Conservation (phyloP, 139 green algal genomes). For the Pseudopediastrum boryanum region DNA sequence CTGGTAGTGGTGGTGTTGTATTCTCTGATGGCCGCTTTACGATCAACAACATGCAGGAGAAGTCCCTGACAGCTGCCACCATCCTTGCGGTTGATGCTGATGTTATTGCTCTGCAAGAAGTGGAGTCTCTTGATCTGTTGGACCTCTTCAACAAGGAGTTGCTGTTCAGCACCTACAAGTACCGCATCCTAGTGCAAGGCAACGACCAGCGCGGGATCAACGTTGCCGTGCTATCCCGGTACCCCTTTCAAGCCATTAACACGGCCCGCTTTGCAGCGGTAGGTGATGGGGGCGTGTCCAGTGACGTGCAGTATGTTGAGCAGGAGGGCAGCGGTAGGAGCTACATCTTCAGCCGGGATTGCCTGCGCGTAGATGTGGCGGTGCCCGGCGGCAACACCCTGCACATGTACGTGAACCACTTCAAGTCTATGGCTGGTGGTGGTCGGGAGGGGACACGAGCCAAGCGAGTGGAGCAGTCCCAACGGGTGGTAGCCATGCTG, state of each 20-base stretch:
- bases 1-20: background rate
- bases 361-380: constrained; percentile 4
- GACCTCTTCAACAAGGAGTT: constrained; percentile 4
- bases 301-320: background rate
- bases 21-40: background rate
- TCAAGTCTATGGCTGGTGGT: constrained; percentile 1
- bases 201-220: constrained; percentile 10
- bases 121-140: constrained; percentile 5
- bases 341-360: constrained; percentile 6
- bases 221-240: background rate
- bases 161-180: background rate
- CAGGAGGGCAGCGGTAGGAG: background rate
- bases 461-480: constrained; percentile 3
- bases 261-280: constrained; percentile 2
- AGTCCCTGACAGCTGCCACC: constrained; percentile 3
- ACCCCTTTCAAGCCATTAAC: constrained; percentile 1
- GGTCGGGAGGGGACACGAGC: background rate
- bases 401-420: constrained; percentile 18
- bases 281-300: background rate
- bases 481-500: constrained; percentile 1
- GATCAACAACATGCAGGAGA: background rate
- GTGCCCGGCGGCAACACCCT: constrained; percentile 12
- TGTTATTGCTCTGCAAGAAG: constrained; percentile 1
- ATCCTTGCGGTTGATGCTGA: constrained; percentile 3
- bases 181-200: background rate